Evolutionary conservation across 1,284 basidiomycete species (phyloP), one percentile per base, ranked within the genome.

Genomic region (Anthracocystis setariae): DNA sequence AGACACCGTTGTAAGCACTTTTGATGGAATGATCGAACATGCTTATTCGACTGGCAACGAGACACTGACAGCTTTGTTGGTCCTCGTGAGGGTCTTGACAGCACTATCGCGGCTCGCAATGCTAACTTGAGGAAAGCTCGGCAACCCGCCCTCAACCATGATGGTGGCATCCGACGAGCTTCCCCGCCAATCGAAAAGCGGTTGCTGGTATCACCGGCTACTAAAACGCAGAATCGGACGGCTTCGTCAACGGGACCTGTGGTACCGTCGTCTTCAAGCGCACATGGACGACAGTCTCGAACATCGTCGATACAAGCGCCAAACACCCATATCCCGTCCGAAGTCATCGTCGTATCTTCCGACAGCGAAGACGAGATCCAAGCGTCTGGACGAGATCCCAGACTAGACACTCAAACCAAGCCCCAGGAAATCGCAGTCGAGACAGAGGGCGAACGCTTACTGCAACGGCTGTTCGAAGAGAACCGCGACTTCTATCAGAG

Each of bases 91-190:
- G 42, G 17, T 2, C 17, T 9, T 12, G 12, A 38, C 20, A 73
- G 70, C 42, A 69, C 70, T 12, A 73, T 73, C 32, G 70, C 65
- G 1, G 65, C 70, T 27, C 55, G 68, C 38, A 65, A 65, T 49
- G 68, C 62, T 10, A 62, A 62, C 20, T 21, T 62, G 27, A 35
- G 58, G 5, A 65, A 55, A 38, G 58, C 58, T 5, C 53, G 64
- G 10, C 64, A 61, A 46, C 21, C 43, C 13, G 12, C 35, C 3
- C 15, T 46, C 8, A 38, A 7, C 0, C 21, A 29, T 7, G 7
- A 29, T 29, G 7, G 12, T 29, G 29, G 5, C 29, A 29, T 12
- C 5, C 7, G 29, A 12, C 29, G 12, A 12, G 29, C 29, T 12
- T 29, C 12, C 29, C 29, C 29, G 12, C 12, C 29, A 29, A 5